Conservation (phyloP, 495 filamentous ascomycete genomes). For the Terfezia boudieri region DNA sequence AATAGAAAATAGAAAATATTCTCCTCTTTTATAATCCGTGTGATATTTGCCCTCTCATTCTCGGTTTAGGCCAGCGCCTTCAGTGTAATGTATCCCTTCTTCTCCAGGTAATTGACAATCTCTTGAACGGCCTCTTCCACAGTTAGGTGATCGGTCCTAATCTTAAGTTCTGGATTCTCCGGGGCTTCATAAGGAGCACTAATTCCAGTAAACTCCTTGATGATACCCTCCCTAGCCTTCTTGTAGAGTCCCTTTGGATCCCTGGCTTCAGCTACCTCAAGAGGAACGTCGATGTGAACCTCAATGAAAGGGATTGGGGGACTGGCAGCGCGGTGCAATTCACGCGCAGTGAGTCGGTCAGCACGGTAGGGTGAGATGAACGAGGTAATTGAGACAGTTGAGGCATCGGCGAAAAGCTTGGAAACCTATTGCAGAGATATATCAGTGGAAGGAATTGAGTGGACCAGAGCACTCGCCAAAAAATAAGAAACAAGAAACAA, state of each 20-base stretch:
- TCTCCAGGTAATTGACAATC: constrained; percentile 61
- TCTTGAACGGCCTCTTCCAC: constrained; percentile 67
- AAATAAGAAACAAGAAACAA: no score
- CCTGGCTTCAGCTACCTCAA: constrained; percentile 77
- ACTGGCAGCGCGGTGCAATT: constrained; percentile 40
- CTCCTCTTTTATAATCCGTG: no score
- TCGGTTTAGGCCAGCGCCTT: constrained; percentile 7
- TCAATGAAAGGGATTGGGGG: constrained; percentile 67
- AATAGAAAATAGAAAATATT: no score
- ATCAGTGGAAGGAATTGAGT: neutral
- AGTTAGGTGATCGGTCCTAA: constrained; percentile 50
- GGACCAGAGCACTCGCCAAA: neutral
- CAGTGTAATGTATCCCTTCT: constrained; percentile 35
- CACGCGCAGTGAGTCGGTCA: constrained; percentile 62
- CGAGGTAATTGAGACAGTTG: constrained; percentile 69
- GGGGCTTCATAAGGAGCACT: constrained; percentile 82
- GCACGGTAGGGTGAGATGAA: constrained; percentile 90
- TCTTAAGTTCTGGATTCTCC: constrained; percentile 60
- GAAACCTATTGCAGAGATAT: constrained; percentile 38
- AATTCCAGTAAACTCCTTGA: constrained; percentile 94
- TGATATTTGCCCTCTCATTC: no score
- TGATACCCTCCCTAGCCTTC: constrained; percentile 78
- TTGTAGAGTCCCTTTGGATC: constrained; percentile 97
- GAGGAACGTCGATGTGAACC: constrained; percentile 67
- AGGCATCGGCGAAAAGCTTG: constrained; percentile 81